Conservation (phyloP, 2,329 filamentous ascomycete genomes). For the Xylaria sp. region DNA sequence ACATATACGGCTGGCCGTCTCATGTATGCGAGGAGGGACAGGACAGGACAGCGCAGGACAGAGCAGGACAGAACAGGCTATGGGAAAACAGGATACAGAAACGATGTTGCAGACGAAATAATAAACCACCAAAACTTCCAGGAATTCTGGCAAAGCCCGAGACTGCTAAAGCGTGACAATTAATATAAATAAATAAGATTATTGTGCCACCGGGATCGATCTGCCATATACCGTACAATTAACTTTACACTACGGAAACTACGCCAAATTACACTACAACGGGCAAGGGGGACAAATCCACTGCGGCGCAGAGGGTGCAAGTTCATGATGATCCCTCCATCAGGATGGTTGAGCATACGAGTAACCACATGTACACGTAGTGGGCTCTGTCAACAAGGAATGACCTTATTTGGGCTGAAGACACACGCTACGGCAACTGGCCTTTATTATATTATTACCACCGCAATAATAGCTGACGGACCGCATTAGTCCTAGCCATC, state of each 20-base stretch:
- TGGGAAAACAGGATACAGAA: neutral
- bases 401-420: neutral
- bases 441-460: neutral
- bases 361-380: neutral
- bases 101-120: neutral
- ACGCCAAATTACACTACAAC: conserved; percentile 28
- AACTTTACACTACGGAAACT: no score
- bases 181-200: neutral
- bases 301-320: conserved; percentile 26
- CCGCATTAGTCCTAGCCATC: neutral
- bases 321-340: conserved; percentile 32
- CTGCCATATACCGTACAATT: conserved; percentile 25
- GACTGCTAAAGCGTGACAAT: conserved; percentile 15
- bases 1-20: neutral
- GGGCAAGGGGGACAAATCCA: conserved; percentile 29
- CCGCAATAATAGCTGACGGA: neutral
- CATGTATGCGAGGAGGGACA: neutral
- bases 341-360: conserved; percentile 30
- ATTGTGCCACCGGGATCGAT: conserved; percentile 23
- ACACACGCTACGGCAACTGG: no score
- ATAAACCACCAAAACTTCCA: conserved; percentile 3
- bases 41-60: no score
- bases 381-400: conserved; percentile 24
- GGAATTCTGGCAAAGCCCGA: conserved; percentile 5
- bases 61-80: neutral